Evolutionary conservation across 2,329 filamentous ascomycete genomes (phyloP).

Genomic region (Neoarthrinium moseri): DNA sequence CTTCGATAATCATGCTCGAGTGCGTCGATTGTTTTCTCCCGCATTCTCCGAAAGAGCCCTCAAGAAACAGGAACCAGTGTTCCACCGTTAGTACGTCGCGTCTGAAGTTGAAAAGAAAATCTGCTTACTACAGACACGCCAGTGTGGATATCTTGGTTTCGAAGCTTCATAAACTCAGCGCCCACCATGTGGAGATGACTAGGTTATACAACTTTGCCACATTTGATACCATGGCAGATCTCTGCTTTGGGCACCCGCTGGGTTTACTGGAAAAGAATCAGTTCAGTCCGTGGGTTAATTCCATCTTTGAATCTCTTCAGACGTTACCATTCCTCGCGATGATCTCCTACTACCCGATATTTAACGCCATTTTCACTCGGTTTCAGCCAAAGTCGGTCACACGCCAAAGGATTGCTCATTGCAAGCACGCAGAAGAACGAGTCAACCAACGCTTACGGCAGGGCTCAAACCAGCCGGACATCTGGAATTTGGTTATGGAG

Average conservation of each 20-base stretch:
- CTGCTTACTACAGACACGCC: not conserved
- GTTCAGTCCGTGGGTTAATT: constrained; percentile 19
- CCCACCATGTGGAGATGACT: constrained; percentile 16
- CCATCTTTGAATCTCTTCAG: constrained; percentile 21
- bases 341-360: constrained; percentile 17
- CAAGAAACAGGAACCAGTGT: constrained; percentile 18
- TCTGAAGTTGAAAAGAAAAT: not conserved
- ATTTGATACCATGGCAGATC: constrained; percentile 21
- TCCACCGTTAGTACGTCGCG: constrained; percentile 29
- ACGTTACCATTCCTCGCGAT: constrained; percentile 15
- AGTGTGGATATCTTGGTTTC: constrained; percentile 32
- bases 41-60: constrained; percentile 20
- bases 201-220: constrained; percentile 18
- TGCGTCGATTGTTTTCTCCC: constrained; percentile 17
- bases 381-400: constrained; percentile 19
- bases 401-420: constrained; percentile 13
- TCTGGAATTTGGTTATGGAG: constrained; percentile 18
- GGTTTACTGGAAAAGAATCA: constrained; percentile 16
- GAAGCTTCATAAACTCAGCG: constrained; percentile 30
- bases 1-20: constrained; percentile 16
- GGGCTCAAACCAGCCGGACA: constrained; percentile 17
- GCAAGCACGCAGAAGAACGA: constrained; percentile 20
- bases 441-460: constrained; percentile 21
- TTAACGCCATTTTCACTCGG: constrained; percentile 14
- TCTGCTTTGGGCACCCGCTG: constrained; percentile 18